Evolutionary conservation across 2,329 filamentous ascomycete species (phyloP).

Genomic region (Curvularia verruculosa): DNA sequence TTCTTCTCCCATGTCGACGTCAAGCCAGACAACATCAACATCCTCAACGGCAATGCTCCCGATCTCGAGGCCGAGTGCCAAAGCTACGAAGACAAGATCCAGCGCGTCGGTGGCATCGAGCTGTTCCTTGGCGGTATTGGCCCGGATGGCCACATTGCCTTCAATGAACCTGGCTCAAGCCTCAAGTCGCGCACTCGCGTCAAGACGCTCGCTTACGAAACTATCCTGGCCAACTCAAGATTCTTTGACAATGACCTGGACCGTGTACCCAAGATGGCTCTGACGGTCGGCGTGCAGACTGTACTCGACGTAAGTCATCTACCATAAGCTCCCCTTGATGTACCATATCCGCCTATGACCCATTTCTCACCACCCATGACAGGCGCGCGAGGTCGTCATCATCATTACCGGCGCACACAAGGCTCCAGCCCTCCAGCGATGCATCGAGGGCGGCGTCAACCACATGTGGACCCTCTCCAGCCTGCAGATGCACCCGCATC

Average conservation of each 20-base stretch:
- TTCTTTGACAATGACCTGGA: slow-evolving; percentile 79
- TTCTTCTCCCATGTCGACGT: slow-evolving; percentile 89
- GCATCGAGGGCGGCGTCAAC: slow-evolving; percentile 81
- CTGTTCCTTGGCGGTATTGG: slow-evolving; percentile 86
- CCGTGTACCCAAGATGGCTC: slow-evolving; percentile 78
- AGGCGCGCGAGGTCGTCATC: slow-evolving; percentile 77
- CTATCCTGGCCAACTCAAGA: slow-evolving; percentile 81
- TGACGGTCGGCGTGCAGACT: slow-evolving; percentile 85
- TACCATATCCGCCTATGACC: slow-evolving; percentile 5
- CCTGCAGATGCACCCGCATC: slow-evolving; percentile 79
- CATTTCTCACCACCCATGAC: slow-evolving; percentile 20
- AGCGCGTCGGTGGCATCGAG: slow-evolving; percentile 76
- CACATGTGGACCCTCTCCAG: slow-evolving; percentile 91
- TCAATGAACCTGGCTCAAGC: slow-evolving; percentile 86
- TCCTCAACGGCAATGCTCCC: slow-evolving; percentile 78
- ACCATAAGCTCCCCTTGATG: slow-evolving; percentile 7
- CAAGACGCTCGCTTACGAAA: slow-evolving; percentile 87
- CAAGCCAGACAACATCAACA: slow-evolving; percentile 80
- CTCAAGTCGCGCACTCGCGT: slow-evolving; percentile 78
- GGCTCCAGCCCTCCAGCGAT: slow-evolving; percentile 77
- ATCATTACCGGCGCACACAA: slow-evolving; percentile 85
- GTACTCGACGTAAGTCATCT: slow-evolving; percentile 68
- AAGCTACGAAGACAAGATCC: slow-evolving; percentile 79
- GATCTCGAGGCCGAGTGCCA: slow-evolving; percentile 79
- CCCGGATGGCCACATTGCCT: slow-evolving; percentile 85